Percentiles rank a stretch among this genome's conserved stretches.
Evolutionary conservation across 495 filamentous ascomycete species (phyloP).

Genomic region (Penicillium salamii): DNA sequence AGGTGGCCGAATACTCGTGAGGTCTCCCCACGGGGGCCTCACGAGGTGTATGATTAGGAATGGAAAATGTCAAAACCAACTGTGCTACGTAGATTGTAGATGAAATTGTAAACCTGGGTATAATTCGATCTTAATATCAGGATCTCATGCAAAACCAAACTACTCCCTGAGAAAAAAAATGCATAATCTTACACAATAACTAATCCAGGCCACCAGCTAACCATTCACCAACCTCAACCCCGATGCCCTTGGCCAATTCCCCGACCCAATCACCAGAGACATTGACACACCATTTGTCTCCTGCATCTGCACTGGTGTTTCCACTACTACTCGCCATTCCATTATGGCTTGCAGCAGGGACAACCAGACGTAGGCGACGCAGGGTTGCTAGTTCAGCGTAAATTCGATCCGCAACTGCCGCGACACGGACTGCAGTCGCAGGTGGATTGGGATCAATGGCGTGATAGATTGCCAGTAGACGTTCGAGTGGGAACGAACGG

Average conservation of each 20-base stretch:
- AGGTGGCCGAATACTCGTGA: too few relatives aligned
- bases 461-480: slow-evolving; percentile 83
- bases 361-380: slow-evolving; percentile 70
- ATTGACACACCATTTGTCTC: slow-evolving; percentile 49
- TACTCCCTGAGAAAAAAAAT: neutral
- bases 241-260: slow-evolving; percentile 45
- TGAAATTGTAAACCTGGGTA: slow-evolving; percentile 15
- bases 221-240: slow-evolving; percentile 50
- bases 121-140: slow-evolving; percentile 11
- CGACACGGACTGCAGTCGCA: slow-evolving; percentile 45
- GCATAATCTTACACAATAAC: neutral
- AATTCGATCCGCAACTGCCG: slow-evolving; percentile 56
- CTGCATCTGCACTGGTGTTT: slow-evolving; percentile 39
- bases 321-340: slow-evolving; percentile 32
- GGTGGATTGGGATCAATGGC: slow-evolving; percentile 68
- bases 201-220: slow-evolving; percentile 46
- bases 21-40: too few relatives aligned
- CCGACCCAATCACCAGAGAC: slow-evolving; percentile 48
- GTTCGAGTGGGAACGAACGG: slow-evolving; percentile 81
- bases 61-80: too few relatives aligned
- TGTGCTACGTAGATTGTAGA: neutral
- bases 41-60: too few relatives aligned
- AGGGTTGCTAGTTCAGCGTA: slow-evolving; percentile 77
- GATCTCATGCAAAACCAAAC: slow-evolving; percentile 8
- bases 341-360: slow-evolving; percentile 52